phyloP scores from a whole-genome alignment of 2,329 filamentous ascomycete genomes.

The Trichoderma aggressivum region DNA sequence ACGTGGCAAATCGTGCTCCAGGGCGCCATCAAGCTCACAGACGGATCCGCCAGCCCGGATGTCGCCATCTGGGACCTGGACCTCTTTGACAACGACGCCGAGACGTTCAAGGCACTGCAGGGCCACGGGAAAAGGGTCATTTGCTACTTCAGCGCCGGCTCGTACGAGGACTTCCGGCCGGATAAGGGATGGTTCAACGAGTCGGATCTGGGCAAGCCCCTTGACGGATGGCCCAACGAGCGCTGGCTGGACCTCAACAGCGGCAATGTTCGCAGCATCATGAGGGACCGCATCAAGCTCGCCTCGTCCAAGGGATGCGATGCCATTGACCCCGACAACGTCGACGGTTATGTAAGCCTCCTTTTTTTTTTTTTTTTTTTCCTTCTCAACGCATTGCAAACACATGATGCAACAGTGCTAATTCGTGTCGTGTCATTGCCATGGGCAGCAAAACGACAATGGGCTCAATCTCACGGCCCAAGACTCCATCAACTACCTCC shows the following conservation, averaged over 20 bases:
- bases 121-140: conserved; percentile 60
- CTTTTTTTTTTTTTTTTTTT: neutral
- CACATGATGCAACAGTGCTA: neutral
- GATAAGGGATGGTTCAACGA: conserved; percentile 55
- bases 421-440: neutral
- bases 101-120: conserved; percentile 52
- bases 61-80: conserved; percentile 49
- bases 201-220: conserved; percentile 53
- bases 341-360: conserved; percentile 59
- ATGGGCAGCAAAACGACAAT: conserved; percentile 52
- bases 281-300: conserved; percentile 56
- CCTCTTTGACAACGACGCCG: conserved; percentile 51
- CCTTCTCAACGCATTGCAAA: too few relatives aligned
- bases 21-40: conserved; percentile 42
- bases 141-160: conserved; percentile 73
- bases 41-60: conserved; percentile 40
- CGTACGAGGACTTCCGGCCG: conserved; percentile 60
- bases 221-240: conserved; percentile 66
- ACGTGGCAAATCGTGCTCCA: conserved; percentile 62
- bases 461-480: conserved; percentile 55
- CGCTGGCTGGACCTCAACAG: conserved; percentile 62
- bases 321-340: conserved; percentile 65
- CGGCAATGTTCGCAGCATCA: conserved; percentile 59
- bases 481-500: conserved; percentile 57
- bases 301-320: conserved; percentile 62